A percentile compares a stretch with the other conserved stretches of the same genome.
Evolutionary conservation across 305 asterid genomes (phyloP).

Genomic region (Euphrasia arctica): DNA sequence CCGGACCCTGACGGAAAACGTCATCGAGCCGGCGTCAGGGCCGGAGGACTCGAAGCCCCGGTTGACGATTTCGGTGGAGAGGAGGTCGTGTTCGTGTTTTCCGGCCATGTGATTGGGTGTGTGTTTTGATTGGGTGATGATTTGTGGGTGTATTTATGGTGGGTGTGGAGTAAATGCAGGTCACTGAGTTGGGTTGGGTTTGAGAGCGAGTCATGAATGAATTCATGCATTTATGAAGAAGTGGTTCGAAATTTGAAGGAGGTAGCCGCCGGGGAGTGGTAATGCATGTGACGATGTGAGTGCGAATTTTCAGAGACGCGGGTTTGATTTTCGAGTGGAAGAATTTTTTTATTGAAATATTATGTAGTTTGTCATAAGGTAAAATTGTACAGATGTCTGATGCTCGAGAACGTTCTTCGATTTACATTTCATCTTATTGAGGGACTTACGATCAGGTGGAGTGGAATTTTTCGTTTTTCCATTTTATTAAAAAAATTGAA

Average conservation of each 20-base stretch:
- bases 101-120: conserved; percentile 31
- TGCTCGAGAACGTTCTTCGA: too few species aligned
- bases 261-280: background rate
- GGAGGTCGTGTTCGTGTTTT: conserved; percentile 74
- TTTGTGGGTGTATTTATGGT: conserved; percentile 25
- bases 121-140: background rate
- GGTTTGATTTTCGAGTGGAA: too few species aligned
- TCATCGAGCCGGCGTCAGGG: conserved; percentile 67
- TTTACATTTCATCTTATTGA: too few species aligned
- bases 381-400: too few species aligned
- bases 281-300: too few species aligned
- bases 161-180: conserved; percentile 29
- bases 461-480: too few species aligned
- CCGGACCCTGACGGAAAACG: conserved; percentile 79
- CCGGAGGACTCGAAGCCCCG: conserved; percentile 72
- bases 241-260: conserved; percentile 33
- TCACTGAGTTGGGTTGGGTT: conserved; percentile 39
- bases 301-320: too few species aligned
- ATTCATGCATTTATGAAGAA: conserved; percentile 37
- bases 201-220: conserved; percentile 39
- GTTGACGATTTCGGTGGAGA: conserved; percentile 82
- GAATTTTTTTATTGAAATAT: too few species aligned
- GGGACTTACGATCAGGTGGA: too few species aligned
- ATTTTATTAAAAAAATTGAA: too few species aligned
- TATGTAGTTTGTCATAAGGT: too few species aligned